phyloP scores from a whole-genome alignment of 2,329 filamentous ascomycete genomes.

The Phyllosticta ampelicida region DNA sequence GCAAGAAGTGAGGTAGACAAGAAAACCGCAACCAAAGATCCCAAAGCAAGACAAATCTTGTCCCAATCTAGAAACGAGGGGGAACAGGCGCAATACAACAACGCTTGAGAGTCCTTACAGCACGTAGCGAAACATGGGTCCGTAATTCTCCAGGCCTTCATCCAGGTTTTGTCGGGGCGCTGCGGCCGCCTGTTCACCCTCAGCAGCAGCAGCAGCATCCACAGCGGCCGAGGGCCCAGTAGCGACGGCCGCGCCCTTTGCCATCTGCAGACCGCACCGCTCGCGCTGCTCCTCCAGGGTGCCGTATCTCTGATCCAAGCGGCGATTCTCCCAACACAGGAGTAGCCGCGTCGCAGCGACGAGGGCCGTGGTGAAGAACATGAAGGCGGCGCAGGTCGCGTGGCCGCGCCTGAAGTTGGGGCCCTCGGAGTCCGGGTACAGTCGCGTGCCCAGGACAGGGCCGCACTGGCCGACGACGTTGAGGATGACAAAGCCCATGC shows the following conservation, averaged over 20 bases:
- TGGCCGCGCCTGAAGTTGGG: slow-evolving; percentile 27
- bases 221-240: slow-evolving; percentile 13
- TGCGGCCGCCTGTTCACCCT: slow-evolving; percentile 9
- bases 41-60: no score
- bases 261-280: neutral
- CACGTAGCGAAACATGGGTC: slow-evolving; percentile 23
- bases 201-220: slow-evolving; percentile 13
- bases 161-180: slow-evolving; percentile 7
- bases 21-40: no score
- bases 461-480: slow-evolving; percentile 52
- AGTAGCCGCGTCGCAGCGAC: slow-evolving; percentile 21
- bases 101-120: slow-evolving; percentile 16
- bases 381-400: slow-evolving; percentile 27
- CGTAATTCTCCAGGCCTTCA: slow-evolving; percentile 24
- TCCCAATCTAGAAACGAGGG: no score
- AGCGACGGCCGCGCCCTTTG: neutral
- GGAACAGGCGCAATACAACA: no score
- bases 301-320: slow-evolving; percentile 23
- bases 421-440: slow-evolving; percentile 23
- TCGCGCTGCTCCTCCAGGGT: slow-evolving; percentile 18
- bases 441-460: slow-evolving; percentile 25
- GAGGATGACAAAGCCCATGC: slow-evolving; percentile 54
- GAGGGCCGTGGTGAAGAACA: slow-evolving; percentile 26
- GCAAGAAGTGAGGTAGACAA: no score
- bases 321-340: slow-evolving; percentile 27